These are phyloP conservation scores for Echinosophora koreensis DNA, from an alignment of 306 rosid genomes.

Conservation along the genomic window DNA sequence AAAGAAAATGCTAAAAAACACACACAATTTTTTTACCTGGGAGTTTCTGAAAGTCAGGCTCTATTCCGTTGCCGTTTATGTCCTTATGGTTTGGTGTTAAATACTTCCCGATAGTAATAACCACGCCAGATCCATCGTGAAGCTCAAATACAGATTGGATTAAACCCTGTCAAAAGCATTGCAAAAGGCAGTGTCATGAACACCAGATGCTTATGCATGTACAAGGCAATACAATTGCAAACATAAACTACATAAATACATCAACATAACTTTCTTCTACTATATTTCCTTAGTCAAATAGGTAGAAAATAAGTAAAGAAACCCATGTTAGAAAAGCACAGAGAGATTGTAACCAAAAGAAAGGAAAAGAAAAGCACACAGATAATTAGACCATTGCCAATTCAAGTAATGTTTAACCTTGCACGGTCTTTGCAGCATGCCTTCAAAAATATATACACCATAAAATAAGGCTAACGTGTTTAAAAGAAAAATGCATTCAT, in stretches of 20 bases:
- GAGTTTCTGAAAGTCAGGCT: constrained; percentile 83
- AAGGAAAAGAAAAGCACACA: neutral
- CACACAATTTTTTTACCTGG: constrained; percentile 62
- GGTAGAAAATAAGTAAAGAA: neutral
- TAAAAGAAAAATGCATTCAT: constrained; percentile 19
- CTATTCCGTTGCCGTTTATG: constrained; percentile 93
- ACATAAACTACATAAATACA: neutral
- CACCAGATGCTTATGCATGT: neutral
- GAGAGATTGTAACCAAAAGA: neutral
- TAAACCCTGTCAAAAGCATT: constrained; percentile 68
- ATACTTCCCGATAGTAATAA: constrained; percentile 93
- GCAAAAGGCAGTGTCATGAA: constrained; percentile 35
- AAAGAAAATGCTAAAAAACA: neutral
- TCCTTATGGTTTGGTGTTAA: constrained; percentile 91
- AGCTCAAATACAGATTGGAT: constrained; percentile 98
- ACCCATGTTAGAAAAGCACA: neutral
- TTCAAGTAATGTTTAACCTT: neutral
- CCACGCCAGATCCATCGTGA: constrained; percentile 93
- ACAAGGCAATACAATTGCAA: constrained; percentile 12
- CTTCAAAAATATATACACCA: neutral
- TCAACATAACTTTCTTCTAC: neutral
- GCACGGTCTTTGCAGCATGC: constrained; percentile 4
- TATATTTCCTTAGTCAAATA: constrained; percentile 8
- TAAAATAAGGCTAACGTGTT: neutral
- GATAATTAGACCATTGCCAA: neutral